Conservation (phyloP, 257 asterid species). For the Nicotiana benthamiana region DNA sequence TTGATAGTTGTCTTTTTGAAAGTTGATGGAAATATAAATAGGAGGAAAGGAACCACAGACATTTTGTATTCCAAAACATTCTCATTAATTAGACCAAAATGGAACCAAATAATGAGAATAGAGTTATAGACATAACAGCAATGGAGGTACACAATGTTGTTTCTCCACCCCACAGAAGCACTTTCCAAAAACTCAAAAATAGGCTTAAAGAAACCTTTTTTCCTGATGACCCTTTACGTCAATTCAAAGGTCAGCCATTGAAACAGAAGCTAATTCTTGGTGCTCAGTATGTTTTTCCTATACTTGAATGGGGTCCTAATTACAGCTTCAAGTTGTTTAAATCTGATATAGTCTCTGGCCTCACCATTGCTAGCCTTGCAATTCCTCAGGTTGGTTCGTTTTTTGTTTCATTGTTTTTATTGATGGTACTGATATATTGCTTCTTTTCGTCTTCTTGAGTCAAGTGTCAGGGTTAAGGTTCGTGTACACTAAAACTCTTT, state of each 20-base stretch:
- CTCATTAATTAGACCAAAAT: neutral
- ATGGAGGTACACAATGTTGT: constrained; percentile 64
- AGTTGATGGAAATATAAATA: constrained; percentile 20
- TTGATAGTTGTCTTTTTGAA: constrained; percentile 19
- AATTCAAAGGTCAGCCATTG: constrained; percentile 54
- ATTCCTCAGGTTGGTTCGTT: constrained; percentile 55
- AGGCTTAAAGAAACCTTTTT: constrained; percentile 75
- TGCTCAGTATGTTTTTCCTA: constrained; percentile 59
- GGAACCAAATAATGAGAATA: constrained; percentile 20
- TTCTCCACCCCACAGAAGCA: constrained; percentile 53
- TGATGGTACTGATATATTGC: too few species aligned
- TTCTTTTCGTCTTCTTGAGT: too few species aligned
- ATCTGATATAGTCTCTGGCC: constrained; percentile 82
- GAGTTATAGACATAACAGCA: constrained; percentile 16
- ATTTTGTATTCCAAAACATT: neutral
- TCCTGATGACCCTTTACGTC: constrained; percentile 79
- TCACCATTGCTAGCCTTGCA: constrained; percentile 92
- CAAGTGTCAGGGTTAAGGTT: too few species aligned
- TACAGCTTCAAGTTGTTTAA: constrained; percentile 49
- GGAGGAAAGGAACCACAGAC: neutral
- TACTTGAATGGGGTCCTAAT: constrained; percentile 74
- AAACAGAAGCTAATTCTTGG: constrained; percentile 40
- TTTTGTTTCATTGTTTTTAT: too few species aligned
- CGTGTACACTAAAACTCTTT: too few species aligned
- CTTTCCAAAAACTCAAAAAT: constrained; percentile 37